Evolutionary conservation across 768 basidiomycete genomes (phyloP).

Genomic region (Chalciporus sphaerocephalus): DNA sequence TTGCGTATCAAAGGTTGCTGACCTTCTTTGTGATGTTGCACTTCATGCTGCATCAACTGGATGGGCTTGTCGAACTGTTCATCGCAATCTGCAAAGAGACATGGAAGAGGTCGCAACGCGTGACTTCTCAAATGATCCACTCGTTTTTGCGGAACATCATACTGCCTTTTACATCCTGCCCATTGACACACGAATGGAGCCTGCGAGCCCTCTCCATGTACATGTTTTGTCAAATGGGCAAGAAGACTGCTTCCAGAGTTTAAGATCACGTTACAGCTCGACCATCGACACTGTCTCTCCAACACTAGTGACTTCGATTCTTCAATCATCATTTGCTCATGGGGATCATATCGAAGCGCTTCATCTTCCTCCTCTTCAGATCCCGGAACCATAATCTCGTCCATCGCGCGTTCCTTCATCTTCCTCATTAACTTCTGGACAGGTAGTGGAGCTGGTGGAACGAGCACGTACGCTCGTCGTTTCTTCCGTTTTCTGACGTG

Average conservation of each 20-base stretch:
- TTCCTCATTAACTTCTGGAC: slow-evolving; percentile 19
- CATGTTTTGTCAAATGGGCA: slow-evolving; percentile 45
- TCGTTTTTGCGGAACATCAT: slow-evolving; percentile 34
- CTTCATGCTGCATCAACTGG: slow-evolving; percentile 48
- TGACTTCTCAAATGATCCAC: slow-evolving; percentile 53
- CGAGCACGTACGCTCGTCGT: slow-evolving; percentile 25
- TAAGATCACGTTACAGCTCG: slow-evolving; percentile 48
- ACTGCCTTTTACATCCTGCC: slow-evolving; percentile 49
- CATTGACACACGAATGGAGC: slow-evolving; percentile 49
- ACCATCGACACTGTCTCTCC: slow-evolving; percentile 55
- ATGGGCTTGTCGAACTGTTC: slow-evolving; percentile 43
- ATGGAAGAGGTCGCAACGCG: slow-evolving; percentile 27
- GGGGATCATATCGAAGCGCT: slow-evolving; percentile 32
- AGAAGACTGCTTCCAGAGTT: slow-evolving; percentile 50
- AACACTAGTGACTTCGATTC: slow-evolving; percentile 47
- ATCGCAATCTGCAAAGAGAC: slow-evolving; percentile 45
- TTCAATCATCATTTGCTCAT: slow-evolving; percentile 42
- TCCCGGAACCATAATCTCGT: slow-evolving; percentile 18
- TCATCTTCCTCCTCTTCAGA: slow-evolving; percentile 20
- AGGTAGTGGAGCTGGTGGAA: slow-evolving; percentile 24
- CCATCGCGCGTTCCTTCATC: slow-evolving; percentile 11
- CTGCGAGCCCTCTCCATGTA: slow-evolving; percentile 27
- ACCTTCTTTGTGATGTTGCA: slow-evolving; percentile 32
- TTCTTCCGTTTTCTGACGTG: slow-evolving; percentile 24
- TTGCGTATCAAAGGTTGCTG: slow-evolving; percentile 15